A percentile compares a stretch with the other conserved stretches of the same genome.
Evolutionary conservation across 768 basidiomycete genomes (phyloP).

Genomic region (Tylopilus felleus): DNA sequence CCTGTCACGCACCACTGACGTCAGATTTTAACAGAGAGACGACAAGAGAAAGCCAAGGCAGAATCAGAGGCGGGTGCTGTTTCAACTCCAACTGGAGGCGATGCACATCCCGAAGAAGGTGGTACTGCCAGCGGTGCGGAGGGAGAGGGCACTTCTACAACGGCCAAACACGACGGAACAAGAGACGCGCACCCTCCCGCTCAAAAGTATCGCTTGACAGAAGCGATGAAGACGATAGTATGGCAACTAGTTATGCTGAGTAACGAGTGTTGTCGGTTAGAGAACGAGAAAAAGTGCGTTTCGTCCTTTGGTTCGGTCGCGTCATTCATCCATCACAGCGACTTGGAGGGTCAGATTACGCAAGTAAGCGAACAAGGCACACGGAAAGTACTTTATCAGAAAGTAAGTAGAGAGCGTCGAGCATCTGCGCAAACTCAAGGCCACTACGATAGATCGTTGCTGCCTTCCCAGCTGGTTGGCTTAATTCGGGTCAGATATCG

Average conservation of each 20-base stretch:
- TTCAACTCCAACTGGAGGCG: constrained; percentile 29
- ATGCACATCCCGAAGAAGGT: constrained; percentile 33
- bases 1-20: not conserved
- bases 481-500: constrained; percentile 82
- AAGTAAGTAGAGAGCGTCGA: constrained; percentile 37
- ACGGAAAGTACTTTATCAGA: constrained; percentile 78
- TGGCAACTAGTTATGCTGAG: constrained; percentile 81
- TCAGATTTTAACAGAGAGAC: constrained; percentile 35
- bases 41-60: constrained; percentile 53
- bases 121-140: constrained; percentile 25
- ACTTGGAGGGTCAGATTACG: constrained; percentile 63
- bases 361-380: constrained; percentile 79
- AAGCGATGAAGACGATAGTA: constrained; percentile 72
- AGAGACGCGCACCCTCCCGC: constrained; percentile 57
- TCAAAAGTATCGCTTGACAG: constrained; percentile 77
- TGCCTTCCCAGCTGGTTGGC: constrained; percentile 83
- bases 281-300: constrained; percentile 61
- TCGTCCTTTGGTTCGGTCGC: not conserved
- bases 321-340: constrained; percentile 29
- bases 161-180: constrained; percentile 29
- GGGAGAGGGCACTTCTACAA: constrained; percentile 19
- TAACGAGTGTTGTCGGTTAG: constrained; percentile 72
- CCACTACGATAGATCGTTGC: constrained; percentile 54
- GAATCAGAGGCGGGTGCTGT: constrained; percentile 32
- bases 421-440: not conserved